Base-by-base conservation (phyloP, 345 rosid genomes). In the Anastatica hierochuntica region DNA sequence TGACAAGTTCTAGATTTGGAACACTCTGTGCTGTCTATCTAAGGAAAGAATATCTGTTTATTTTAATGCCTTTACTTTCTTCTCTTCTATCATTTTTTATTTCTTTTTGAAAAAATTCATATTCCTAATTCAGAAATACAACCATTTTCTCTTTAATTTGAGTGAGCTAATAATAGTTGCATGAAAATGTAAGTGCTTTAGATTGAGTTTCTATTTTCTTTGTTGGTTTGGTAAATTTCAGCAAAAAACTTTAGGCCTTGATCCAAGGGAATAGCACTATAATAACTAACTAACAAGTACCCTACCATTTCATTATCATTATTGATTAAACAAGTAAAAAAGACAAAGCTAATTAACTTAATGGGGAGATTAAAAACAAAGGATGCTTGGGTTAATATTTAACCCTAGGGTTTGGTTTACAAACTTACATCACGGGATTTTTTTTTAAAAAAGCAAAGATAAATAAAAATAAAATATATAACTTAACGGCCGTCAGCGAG, bases 401-500 rank as follows among this genome's bases (percentile, higher is more conserved):
- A 49, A 49, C 69, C 69, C 43, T 26, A 14, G 11, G 53, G 64
- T 50, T 49, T 17, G 64, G 58, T 57, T 50, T n/a, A 64, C 62
- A 54, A 47, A 46, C 62, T 38, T 46, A 49, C 57, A 57, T 57
- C 42, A 56, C 68, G 58, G 45, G 40, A 36, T 50, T 36, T 18
- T 43, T 5, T 24, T 24, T 24, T 24, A 0, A 0, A 24, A 1
- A 5, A 4, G 16, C 13, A 7, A 13, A n/a, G 7, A 10, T 4
- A 43, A 11, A 5, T 27, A 12, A 8, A 17, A 4, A 8, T 4
- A 2, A 8, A 8, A 7, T 15, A 19, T n/a, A n/a, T n/a, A 12
- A 40, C 43, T 72, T 81, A 81, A 76, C 89, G 84, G 64, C 84
- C 77, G 78, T 74, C 76, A 49, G 73, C 70, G 29, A 84, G 83